Evolutionary conservation across 441 rosid species (phyloP).

Genomic region (Erodium trifolium): DNA sequence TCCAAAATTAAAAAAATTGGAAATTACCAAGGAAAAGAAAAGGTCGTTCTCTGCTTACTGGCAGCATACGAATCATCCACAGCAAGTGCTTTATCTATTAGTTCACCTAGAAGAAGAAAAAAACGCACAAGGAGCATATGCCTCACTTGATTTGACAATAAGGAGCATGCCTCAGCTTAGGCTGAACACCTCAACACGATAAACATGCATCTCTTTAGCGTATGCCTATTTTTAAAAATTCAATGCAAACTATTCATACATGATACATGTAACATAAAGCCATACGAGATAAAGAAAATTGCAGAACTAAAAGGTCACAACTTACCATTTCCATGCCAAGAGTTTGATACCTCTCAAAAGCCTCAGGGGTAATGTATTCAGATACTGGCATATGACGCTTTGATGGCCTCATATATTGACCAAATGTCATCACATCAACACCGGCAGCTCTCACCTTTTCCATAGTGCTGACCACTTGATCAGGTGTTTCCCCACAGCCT

Average conservation of each 20-base stretch:
- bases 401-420: conserved; percentile 98
- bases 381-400: conserved; percentile 96
- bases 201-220: no score
- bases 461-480: conserved; percentile 83
- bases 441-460: conserved; percentile 91
- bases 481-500: conserved; percentile 96
- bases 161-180: no score
- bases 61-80: no score
- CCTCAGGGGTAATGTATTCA: conserved; percentile 89
- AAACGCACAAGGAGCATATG: no score
- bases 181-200: no score
- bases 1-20: no score
- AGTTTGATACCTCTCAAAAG: conserved; percentile 69
- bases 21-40: no score
- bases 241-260: background rate
- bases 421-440: conserved; percentile 92
- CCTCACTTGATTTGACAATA: no score
- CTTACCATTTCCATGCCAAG: conserved; percentile 96
- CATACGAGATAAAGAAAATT: conserved; percentile 29
- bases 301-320: conserved; percentile 12
- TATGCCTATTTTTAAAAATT: no score
- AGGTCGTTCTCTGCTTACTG: no score
- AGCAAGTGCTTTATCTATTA: no score
- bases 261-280: background rate
- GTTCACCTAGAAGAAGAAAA: no score